Percentiles rank a stretch among this genome's conserved stretches.
These are phyloP conservation scores for Fistulina hepatica DNA, from an alignment of 1,284 basidiomycete genomes.

Conservation along the genomic window DNA sequence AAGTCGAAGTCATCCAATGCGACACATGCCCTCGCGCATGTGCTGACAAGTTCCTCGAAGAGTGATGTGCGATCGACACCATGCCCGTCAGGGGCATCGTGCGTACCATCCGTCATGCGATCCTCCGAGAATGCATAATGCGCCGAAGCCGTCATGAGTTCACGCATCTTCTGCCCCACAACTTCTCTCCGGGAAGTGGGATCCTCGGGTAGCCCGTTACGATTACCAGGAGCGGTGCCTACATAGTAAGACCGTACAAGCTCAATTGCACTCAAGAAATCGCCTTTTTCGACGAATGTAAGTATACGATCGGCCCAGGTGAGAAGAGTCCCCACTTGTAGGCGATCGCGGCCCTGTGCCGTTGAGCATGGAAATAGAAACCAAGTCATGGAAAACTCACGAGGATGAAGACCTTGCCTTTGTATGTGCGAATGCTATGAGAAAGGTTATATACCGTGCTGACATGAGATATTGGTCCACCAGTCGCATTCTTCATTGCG, in stretches of 20 bases:
- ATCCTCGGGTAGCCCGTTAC: slow-evolving; percentile 76
- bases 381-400: slow-evolving; percentile 36
- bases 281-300: slow-evolving; percentile 72
- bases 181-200: slow-evolving; percentile 44
- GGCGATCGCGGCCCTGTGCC: slow-evolving; percentile 50
- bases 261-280: slow-evolving; percentile 87
- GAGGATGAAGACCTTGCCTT: slow-evolving; percentile 85
- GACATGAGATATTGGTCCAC: slow-evolving; percentile 36
- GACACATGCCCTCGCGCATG: slow-evolving; percentile 76
- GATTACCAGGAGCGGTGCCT: slow-evolving; percentile 77
- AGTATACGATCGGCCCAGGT: slow-evolving; percentile 95
- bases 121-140: slow-evolving; percentile 92
- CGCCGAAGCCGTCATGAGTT: slow-evolving; percentile 81
- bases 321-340: slow-evolving; percentile 79
- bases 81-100: slow-evolving; percentile 70
- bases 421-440: slow-evolving; percentile 74
- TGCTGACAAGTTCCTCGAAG: slow-evolving; percentile 80
- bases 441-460: slow-evolving; percentile 46
- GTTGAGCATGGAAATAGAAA: slow-evolving; percentile 7
- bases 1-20: slow-evolving; percentile 75
- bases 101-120: slow-evolving; percentile 82
- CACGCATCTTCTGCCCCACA: slow-evolving; percentile 69
- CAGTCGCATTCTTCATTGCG: slow-evolving; percentile 35
- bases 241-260: slow-evolving; percentile 77
- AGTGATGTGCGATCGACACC: slow-evolving; percentile 87